Conservation (phyloP, 495 filamentous ascomycete genomes). For the Daldinia loculata region DNA sequence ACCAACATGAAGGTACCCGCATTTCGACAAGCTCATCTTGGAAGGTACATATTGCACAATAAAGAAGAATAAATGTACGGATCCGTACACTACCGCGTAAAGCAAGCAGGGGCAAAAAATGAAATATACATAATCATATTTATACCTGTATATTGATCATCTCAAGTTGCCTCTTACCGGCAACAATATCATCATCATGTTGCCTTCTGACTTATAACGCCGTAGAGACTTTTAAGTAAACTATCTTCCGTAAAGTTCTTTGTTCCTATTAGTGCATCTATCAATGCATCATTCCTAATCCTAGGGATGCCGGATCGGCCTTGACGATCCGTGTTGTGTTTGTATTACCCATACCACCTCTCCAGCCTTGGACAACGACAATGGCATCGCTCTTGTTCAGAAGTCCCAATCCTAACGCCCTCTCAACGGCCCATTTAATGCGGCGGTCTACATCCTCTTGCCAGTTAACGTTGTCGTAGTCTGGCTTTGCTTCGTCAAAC, state of each 20-base stretch:
- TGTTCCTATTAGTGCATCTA: background rate
- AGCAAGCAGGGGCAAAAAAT: background rate
- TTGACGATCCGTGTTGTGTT: slow-evolving; percentile 78
- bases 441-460: slow-evolving; percentile 98
- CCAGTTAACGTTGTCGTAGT: slow-evolving; percentile 89
- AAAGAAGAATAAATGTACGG: background rate
- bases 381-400: slow-evolving; percentile 84
- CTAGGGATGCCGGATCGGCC: slow-evolving; percentile 61
- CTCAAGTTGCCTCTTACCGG: background rate
- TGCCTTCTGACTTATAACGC: slow-evolving; percentile 4
- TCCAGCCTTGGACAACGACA: slow-evolving; percentile 97
- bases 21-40: background rate
- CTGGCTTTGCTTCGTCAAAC: slow-evolving; percentile 90
- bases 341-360: slow-evolving; percentile 96
- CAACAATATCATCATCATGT: background rate
- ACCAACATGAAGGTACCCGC: background rate
- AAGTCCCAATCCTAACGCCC: slow-evolving; percentile 84
- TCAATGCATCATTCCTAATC: slow-evolving; percentile 42
- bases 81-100: background rate
- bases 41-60: background rate
- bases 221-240: background rate
- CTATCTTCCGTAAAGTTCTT: background rate
- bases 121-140: background rate
- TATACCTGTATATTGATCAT: background rate
- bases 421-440: slow-evolving; percentile 90